A percentile compares a stretch with the other conserved stretches of the same genome.
Evolutionary conservation across 2,329 filamentous ascomycete genomes (phyloP).

Genomic region (Colletotrichum sansevieriae): DNA sequence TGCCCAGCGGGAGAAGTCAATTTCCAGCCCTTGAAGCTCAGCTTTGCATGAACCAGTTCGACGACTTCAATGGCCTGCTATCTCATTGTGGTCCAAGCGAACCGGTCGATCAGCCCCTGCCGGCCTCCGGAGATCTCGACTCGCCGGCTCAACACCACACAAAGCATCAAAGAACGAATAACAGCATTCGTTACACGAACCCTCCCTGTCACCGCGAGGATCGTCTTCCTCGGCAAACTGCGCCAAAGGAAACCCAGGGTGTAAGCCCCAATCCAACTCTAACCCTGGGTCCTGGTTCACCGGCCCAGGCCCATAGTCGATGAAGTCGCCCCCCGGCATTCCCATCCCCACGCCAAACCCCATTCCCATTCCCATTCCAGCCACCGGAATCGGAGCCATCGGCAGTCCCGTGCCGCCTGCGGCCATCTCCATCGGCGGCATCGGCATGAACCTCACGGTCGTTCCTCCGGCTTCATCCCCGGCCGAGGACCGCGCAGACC

Average conservation of each 20-base stretch:
- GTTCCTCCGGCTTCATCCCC: background rate
- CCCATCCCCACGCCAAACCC: conserved; percentile 4
- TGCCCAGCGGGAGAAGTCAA: background rate
- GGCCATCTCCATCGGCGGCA: conserved; percentile 26
- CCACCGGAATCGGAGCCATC: conserved; percentile 14
- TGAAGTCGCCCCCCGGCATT: conserved; percentile 30
- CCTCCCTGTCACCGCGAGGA: conserved; percentile 4
- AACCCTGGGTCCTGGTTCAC: conserved; percentile 24
- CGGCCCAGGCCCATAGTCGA: conserved; percentile 35
- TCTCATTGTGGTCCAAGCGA: conserved; percentile 26
- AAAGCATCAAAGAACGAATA: conserved; percentile 26
- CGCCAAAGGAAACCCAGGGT: conserved; percentile 19
- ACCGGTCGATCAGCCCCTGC: background rate
- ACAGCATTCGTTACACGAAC: conserved; percentile 24
- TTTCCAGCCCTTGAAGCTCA: background rate
- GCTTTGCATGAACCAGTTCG: background rate
- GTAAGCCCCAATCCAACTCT: conserved; percentile 23
- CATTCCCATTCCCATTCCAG: conserved; percentile 18
- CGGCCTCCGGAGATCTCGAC: conserved; percentile 19
- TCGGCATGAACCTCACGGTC: conserved; percentile 20
- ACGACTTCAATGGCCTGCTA: conserved; percentile 18
- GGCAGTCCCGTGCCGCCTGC: conserved; percentile 12
- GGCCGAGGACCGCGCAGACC: background rate
- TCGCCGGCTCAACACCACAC: conserved; percentile 15
- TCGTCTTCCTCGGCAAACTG: conserved; percentile 6